Conservation (phyloP, 768 basidiomycete species). For the Kwoniella newhampshirensis region DNA sequence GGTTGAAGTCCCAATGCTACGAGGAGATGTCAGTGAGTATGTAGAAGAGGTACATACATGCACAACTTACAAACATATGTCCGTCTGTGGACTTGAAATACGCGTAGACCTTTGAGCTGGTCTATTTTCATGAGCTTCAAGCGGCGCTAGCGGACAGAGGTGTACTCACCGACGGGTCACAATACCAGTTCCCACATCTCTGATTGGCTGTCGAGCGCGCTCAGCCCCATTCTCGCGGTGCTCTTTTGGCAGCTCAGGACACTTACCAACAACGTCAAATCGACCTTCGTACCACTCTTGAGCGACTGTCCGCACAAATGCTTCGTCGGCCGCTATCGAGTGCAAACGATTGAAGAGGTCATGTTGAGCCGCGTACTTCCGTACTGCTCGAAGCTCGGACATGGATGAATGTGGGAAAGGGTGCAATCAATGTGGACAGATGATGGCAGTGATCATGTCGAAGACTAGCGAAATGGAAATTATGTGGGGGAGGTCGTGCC, state of each 20-base stretch:
- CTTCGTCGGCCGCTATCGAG: constrained; percentile 75
- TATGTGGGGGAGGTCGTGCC: too few species aligned
- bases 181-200: constrained; percentile 93
- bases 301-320: constrained; percentile 65
- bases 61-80: constrained; percentile 59
- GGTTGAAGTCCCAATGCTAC: constrained; percentile 77
- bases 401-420: constrained; percentile 6
- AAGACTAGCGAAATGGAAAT: too few species aligned
- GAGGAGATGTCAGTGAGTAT: not conserved
- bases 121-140: constrained; percentile 1
- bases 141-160: not conserved
- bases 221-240: constrained; percentile 49
- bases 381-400: constrained; percentile 25
- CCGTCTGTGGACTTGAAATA: constrained; percentile 95
- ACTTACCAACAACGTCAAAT: constrained; percentile 55
- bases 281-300: constrained; percentile 50
- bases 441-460: too few species aligned
- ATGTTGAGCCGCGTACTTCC: constrained; percentile 45
- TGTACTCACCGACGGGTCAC: constrained; percentile 62
- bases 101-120: constrained; percentile 53
- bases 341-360: constrained; percentile 85
- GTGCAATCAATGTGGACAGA: too few species aligned
- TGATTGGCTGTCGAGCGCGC: constrained; percentile 68
- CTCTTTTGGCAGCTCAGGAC: constrained; percentile 56
- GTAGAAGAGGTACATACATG: not conserved